A percentile compares a stretch with the other conserved stretches of the same genome.
Evolutionary conservation across 2,329 filamentous ascomycete genomes (phyloP).

Genomic region (Chrysoporthe puriensis): DNA sequence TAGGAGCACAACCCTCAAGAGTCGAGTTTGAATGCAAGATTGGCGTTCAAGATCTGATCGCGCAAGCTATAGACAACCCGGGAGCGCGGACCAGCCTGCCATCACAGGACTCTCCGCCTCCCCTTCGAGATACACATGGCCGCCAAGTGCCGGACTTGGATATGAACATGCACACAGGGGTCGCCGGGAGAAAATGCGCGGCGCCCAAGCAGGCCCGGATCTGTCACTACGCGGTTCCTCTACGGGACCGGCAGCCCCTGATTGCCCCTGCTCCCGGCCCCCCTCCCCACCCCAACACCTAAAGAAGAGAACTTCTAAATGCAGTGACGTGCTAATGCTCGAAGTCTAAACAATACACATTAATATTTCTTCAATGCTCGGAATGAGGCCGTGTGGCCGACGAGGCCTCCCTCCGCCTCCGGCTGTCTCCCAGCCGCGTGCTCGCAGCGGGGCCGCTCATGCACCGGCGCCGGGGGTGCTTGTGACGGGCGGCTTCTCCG

Average conservation of each 20-base stretch:
- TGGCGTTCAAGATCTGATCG: neutral
- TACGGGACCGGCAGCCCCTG: neutral
- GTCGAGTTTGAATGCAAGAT: neutral
- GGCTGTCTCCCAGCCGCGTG: neutral
- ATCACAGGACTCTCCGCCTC: neutral
- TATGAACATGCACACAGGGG: neutral
- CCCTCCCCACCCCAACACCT: no score
- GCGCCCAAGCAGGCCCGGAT: neutral
- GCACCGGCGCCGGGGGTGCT: neutral
- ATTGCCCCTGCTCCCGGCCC: neutral
- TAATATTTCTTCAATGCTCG: slow-evolving; percentile 13
- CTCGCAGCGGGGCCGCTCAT: neutral
- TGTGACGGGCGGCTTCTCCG: neutral
- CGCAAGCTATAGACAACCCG: neutral
- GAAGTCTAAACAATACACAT: slow-evolving; percentile 25
- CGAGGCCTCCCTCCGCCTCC: neutral
- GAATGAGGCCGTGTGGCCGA: neutral
- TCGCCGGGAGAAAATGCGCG: neutral
- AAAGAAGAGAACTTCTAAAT: neutral
- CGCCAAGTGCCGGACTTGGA: neutral
- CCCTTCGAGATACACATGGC: neutral
- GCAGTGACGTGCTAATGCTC: slow-evolving; percentile 2
- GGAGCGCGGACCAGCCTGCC: neutral
- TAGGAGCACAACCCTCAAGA: neutral
- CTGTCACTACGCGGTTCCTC: no score